phyloP scores from a whole-genome alignment of 1,284 basidiomycete genomes.

The Cerrena zonata region DNA sequence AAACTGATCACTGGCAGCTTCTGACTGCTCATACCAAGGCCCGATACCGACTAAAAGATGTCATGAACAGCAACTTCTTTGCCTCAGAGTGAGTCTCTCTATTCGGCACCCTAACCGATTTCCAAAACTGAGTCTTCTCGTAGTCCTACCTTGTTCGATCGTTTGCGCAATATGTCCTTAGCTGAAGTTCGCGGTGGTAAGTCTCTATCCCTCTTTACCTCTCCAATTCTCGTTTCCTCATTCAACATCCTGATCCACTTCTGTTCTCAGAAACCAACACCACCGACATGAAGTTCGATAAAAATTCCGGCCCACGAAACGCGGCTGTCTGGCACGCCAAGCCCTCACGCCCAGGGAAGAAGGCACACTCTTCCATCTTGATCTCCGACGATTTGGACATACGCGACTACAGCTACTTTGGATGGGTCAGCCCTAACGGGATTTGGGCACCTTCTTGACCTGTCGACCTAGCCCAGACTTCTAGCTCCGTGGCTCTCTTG shows the following conservation, averaged over 20 bases:
- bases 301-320: background rate
- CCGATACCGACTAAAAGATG: constrained; percentile 25
- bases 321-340: constrained; percentile 10
- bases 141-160: background rate
- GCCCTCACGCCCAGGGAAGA: constrained; percentile 1
- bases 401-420: constrained; percentile 15
- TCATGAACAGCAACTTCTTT: constrained; percentile 27
- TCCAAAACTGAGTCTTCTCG: background rate
- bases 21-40: constrained; percentile 18
- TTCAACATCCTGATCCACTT: too few species aligned
- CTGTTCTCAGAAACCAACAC: background rate
- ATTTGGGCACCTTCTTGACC: constrained; percentile 17
- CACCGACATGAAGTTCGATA: background rate
- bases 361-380: background rate
- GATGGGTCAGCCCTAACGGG: constrained; percentile 24
- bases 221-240: too few species aligned
- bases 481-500: too few species aligned
- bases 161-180: background rate
- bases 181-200: background rate
- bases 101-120: constrained; percentile 5
- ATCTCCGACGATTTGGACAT: constrained; percentile 5
- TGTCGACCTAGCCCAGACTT: too few species aligned
- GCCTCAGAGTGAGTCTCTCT: constrained; percentile 14
- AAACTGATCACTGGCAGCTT: constrained; percentile 16
- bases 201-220: too few species aligned